Percentiles rank a stretch among this genome's conserved stretches.
These are phyloP conservation scores for Leersia perrieri DNA, from an alignment of 176 grass and related monocot species.

Conservation along the genomic window DNA sequence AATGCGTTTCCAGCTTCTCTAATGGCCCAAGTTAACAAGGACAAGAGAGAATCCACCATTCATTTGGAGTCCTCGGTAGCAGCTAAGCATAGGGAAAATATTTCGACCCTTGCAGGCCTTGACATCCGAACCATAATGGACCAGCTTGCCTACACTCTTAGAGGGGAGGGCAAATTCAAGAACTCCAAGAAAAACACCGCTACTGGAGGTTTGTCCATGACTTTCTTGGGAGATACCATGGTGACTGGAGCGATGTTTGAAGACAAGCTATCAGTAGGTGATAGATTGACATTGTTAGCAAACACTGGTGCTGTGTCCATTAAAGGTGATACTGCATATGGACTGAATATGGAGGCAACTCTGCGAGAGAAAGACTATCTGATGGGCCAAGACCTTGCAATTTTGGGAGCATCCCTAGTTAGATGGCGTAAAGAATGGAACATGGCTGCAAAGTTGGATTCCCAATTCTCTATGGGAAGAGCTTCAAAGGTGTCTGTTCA, in stretches of 20 bases:
- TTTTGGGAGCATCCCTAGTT: constrained; percentile 62
- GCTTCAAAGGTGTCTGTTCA: constrained; percentile 54
- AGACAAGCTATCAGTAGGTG: constrained; percentile 60
- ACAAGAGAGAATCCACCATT: constrained; percentile 83
- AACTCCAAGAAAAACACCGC: constrained; percentile 61
- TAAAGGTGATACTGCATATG: constrained; percentile 54
- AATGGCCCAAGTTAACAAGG: constrained; percentile 76
- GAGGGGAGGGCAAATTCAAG: constrained; percentile 74
- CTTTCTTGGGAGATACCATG: constrained; percentile 64
- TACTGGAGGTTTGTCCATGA: constrained; percentile 72
- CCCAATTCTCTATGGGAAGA: constrained; percentile 62
- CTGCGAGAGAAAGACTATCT: constrained; percentile 56
- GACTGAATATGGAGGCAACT: constrained; percentile 60
- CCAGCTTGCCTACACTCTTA: constrained; percentile 62
- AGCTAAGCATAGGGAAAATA: constrained; percentile 66
- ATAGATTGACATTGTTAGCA: constrained; percentile 51
- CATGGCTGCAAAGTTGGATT: constrained; percentile 63
- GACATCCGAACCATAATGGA: constrained; percentile 71
- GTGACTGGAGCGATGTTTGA: constrained; percentile 69
- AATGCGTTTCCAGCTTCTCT: constrained; percentile 54
- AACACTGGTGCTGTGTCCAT: constrained; percentile 60
- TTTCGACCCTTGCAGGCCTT: constrained; percentile 68
- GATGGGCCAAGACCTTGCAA: constrained; percentile 53
- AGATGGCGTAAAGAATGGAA: constrained; percentile 61
- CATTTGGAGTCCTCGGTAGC: constrained; percentile 78